Evolutionary conservation across 352 stramenopile species (phyloP), one percentile per base, ranked within the genome.

Genomic region (Pythium aquatile): DNA sequence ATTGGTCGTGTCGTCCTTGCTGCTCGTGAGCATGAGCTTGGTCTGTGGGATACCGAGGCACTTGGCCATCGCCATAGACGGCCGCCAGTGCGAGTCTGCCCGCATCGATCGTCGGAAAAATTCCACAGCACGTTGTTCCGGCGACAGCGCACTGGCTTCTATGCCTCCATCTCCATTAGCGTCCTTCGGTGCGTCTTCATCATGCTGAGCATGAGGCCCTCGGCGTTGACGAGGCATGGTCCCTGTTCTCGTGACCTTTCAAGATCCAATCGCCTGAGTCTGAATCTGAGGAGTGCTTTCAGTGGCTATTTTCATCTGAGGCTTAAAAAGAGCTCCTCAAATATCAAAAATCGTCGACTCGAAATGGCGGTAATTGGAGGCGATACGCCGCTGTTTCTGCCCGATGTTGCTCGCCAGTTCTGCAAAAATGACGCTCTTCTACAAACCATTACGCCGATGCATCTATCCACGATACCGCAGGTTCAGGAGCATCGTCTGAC

Each of bases 1-100:
- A 54, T 86, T 87, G 20, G 73, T 74, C 16, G 70, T 39, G 61
- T 80, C 73, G 29, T 86, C 76, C 44, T 85, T 87, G 35, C 68
- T 67, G 13, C 65, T 70, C 10, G 71, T 57, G 28, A 85, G 58
- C 28, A 82, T 58, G 26, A 87, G 55, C 28, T 69, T 68, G 33
- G 65, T 40, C 28, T 74, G 78, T 6, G 66, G 55, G 10, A 87
- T 63, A 8, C 65, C 68, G 10, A 87, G 61, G 39, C 75, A 82
- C 35, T 70, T 81, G 9, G 79, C 73, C 51, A 87, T 60, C 61
- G 73, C 64, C 57, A 81, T 75, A 5, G 73, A 77, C 42, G 79
- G 76, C 16, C 60, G 61, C 79, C 79, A 87, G 49, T 73, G 51
- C 14, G 78, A 58, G 17, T 65, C 69, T 2, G 55, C 61, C 17